These are phyloP conservation scores for Biscogniauxia sp. DNA, from an alignment of 2,329 filamentous ascomycete genomes.

Conservation along the genomic window DNA sequence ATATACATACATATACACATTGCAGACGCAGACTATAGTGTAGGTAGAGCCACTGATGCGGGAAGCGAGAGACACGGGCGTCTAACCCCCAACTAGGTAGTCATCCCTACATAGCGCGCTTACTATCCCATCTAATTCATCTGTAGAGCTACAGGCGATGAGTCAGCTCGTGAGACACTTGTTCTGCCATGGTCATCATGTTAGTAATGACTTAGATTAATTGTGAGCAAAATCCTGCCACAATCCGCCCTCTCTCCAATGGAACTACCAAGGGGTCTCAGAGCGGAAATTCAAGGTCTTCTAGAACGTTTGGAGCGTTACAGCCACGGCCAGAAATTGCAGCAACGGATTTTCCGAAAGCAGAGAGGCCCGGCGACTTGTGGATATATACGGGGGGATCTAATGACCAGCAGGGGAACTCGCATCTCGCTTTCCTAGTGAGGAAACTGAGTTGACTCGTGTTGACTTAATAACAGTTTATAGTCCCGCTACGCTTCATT, in stretches of 20 bases:
- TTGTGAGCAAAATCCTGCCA: not conserved
- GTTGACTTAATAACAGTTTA: constrained; percentile 1
- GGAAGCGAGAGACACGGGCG: no score
- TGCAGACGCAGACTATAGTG: no score
- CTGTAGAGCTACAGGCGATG: no score
- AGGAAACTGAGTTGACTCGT: not conserved
- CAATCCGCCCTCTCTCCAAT: not conserved
- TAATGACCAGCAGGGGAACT: not conserved
- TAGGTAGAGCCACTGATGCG: no score
- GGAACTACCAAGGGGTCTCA: not conserved
- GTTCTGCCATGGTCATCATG: no score
- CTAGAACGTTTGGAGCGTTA: not conserved
- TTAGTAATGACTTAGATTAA: no score
- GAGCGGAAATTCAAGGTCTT: not conserved
- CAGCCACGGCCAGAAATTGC: not conserved
- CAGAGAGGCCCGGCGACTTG: not conserved
- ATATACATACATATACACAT: no score
- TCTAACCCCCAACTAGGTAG: no score
- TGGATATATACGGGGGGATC: not conserved
- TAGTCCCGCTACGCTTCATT: not conserved
- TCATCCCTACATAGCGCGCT: no score
- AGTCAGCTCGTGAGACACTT: no score
- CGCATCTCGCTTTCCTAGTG: not conserved
- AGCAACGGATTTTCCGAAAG: not conserved
- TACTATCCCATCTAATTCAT: no score